phyloP scores from a whole-genome alignment of 768 basidiomycete species.

The Phanerochaete carnosa region DNA sequence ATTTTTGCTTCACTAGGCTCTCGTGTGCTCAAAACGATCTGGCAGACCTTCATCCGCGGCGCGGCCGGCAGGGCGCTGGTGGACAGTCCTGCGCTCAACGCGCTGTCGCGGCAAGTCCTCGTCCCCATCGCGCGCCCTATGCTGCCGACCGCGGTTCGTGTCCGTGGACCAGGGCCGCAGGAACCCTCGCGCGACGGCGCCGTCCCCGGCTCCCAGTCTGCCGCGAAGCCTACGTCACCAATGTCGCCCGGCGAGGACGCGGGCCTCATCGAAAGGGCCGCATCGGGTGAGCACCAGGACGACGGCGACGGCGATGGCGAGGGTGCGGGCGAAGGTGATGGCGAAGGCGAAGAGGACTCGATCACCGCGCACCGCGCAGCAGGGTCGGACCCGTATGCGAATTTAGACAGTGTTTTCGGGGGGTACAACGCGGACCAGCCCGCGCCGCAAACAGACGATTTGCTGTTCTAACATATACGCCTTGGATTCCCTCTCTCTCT shows the following conservation, averaged over 20 bases:
- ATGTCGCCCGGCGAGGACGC: conserved; percentile 14
- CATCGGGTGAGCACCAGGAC: conserved; percentile 18
- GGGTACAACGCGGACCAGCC: conserved; percentile 74
- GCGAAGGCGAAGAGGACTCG: conserved; percentile 37
- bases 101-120: conserved; percentile 70
- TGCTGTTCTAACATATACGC: conserved; percentile 47
- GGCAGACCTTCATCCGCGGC: conserved; percentile 88
- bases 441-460: conserved; percentile 61
- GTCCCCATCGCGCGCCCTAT: conserved; percentile 55
- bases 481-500: background rate
- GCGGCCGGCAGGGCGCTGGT: conserved; percentile 77
- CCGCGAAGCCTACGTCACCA: conserved; percentile 11
- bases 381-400: conserved; percentile 74
- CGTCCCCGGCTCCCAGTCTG: conserved; percentile 17
- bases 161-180: conserved; percentile 62
- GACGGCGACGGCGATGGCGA: conserved; percentile 25
- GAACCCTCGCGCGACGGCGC: conserved; percentile 36
- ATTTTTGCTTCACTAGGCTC: background rate
- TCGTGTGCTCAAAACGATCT: background rate
- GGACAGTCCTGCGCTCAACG: conserved; percentile 89
- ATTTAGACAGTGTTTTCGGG: conserved; percentile 73
- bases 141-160: conserved; percentile 39
- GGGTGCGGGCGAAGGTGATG: conserved; percentile 33
- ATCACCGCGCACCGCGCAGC: conserved; percentile 13
- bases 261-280: conserved; percentile 13